Percentiles rank a stretch among this genome's conserved stretches.
These are phyloP conservation scores for Penicillium flavigenum DNA, from an alignment of 495 filamentous ascomycete species.

Conservation along the genomic window DNA sequence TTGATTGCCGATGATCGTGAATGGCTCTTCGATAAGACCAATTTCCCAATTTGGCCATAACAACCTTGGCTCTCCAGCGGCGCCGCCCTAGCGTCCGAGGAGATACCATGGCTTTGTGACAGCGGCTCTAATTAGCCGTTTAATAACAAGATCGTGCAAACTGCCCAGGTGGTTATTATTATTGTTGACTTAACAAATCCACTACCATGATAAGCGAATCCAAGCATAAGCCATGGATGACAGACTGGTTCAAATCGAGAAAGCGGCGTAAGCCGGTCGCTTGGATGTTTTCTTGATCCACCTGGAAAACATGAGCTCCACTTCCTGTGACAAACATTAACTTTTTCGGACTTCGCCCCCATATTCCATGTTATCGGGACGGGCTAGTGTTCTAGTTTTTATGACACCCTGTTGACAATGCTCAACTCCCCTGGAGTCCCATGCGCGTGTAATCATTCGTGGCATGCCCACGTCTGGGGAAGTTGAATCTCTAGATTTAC, in stretches of 20 bases:
- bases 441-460: neutral
- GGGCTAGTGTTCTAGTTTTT: neutral
- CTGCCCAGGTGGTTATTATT: too few relatives aligned
- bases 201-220: neutral
- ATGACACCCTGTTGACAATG: neutral
- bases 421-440: neutral
- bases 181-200: neutral
- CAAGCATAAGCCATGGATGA: neutral
- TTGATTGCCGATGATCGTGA: neutral
- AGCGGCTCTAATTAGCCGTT: neutral
- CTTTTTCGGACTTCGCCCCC: neutral
- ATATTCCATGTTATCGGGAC: neutral
- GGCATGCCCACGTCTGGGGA: neutral
- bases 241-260: neutral
- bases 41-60: neutral
- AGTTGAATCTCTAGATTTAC: neutral
- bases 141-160: neutral
- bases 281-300: neutral
- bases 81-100: conserved; percentile 6
- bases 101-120: neutral
- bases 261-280: neutral
- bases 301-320: neutral
- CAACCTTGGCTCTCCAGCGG: conserved; percentile 10
- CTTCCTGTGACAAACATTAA: neutral
- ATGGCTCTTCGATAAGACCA: conserved; percentile 4